These are phyloP conservation scores for Stachybotrys elegans DNA, from an alignment of 2,329 filamentous ascomycete species.

Conservation along the genomic window DNA sequence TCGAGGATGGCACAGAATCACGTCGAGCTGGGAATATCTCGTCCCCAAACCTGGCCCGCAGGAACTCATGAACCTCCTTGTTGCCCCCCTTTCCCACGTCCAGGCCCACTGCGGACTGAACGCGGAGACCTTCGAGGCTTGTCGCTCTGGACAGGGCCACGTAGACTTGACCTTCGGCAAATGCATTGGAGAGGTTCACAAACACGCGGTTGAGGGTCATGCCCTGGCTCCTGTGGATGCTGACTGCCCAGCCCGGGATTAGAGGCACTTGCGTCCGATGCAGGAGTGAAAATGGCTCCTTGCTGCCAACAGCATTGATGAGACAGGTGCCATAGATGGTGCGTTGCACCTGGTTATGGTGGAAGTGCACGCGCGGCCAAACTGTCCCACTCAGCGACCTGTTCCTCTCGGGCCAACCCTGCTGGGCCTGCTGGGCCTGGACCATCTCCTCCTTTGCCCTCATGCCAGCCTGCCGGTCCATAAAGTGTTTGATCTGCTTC, in stretches of 20 bases:
- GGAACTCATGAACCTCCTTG: not conserved
- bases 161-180: not conserved
- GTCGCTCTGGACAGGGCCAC: constrained; percentile 1
- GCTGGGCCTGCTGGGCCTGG: no score
- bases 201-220: constrained; percentile 54
- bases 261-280: constrained; percentile 58
- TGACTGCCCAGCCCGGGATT: constrained; percentile 56
- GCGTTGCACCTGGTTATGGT: constrained; percentile 35
- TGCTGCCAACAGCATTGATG: constrained; percentile 39
- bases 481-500: constrained; percentile 9
- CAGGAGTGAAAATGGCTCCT: constrained; percentile 40
- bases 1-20: no score
- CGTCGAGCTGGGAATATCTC: no score
- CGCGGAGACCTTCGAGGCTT: not conserved
- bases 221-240: constrained; percentile 58
- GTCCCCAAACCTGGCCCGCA: not conserved
- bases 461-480: not conserved
- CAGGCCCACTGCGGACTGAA: not conserved
- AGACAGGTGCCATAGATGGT: constrained; percentile 48
- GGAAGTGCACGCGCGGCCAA: constrained; percentile 39
- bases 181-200: not conserved
- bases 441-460: not conserved
- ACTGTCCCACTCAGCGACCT: not conserved
- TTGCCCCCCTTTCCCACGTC: not conserved
- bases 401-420: not conserved